These are phyloP conservation scores for Monosporascus sp. DNA, from an alignment of 2,329 filamentous ascomycete species.

Conservation along the genomic window DNA sequence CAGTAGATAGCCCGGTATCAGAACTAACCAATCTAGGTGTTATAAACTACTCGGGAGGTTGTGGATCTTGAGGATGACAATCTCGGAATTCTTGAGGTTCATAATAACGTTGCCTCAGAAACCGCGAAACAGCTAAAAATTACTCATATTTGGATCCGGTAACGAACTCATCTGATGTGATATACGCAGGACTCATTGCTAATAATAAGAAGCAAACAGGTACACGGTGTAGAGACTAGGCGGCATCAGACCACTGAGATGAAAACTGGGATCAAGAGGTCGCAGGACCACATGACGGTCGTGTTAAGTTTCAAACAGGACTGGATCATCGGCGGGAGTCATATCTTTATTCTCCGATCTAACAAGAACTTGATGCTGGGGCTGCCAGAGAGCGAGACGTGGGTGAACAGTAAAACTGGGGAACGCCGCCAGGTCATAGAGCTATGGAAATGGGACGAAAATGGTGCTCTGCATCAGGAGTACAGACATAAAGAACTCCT, in stretches of 20 bases:
- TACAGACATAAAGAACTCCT: neutral
- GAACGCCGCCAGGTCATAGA: neutral
- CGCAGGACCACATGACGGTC: neutral
- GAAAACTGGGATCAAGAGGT: neutral
- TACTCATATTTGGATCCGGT: neutral
- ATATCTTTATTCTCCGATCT: neutral
- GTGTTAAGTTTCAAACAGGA: neutral
- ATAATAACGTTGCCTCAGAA: neutral
- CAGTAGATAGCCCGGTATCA: neutral
- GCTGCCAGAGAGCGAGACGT: neutral
- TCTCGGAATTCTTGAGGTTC: neutral
- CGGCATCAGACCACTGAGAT: neutral
- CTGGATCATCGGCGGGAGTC: neutral
- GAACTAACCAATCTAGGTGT: neutral
- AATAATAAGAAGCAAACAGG: neutral
- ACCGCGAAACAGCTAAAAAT: neutral
- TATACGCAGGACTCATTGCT: neutral
- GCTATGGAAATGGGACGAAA: neutral
- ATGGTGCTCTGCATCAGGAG: neutral
- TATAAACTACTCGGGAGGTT: neutral
- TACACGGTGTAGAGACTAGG: neutral
- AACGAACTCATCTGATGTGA: neutral
- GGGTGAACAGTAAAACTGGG: neutral
- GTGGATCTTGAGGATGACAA: neutral
- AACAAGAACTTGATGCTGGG: neutral